Base-by-base conservation (phyloP, 139 green algal species). In the Gonium pectorale region DNA sequence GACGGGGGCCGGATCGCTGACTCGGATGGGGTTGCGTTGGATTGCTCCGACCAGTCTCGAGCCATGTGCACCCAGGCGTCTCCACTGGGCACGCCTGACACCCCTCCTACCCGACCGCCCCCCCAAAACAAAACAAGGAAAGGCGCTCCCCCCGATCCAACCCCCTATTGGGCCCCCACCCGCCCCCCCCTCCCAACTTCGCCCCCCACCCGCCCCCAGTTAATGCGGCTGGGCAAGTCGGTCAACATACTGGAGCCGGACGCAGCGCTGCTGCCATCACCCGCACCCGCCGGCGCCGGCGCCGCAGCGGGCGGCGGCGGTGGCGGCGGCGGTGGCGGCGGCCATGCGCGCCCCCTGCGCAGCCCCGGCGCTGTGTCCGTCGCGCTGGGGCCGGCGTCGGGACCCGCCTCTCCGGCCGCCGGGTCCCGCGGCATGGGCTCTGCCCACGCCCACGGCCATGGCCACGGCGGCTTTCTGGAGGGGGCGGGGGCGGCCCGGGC, bases 211-310 rank as follows among this genome's bases (percentile, higher is more conserved):
- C 64, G 3, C 33, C 64, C 15, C 5, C 75, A 82, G 75, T 37
- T 82, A 41, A 49, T 82, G 40, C 59, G 59, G 27, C 41, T 82
- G 41, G 78, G 78, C 78, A 84, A 84, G 44, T 43, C 62, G 15
- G 62, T 75, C 44, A 66, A 74, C 78, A 84, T 84, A 44, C 24
- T 84, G 63, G 63, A 75, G 26, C 75, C 75, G 11, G 75, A 82
- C n/a, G 41, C 21, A 2, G 43, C 68, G 8, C 43, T 60, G 24
- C 27, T 77, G 38, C 8, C 8, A 38, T 26, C 8, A 26, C 3
- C 6, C 37, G 9, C 11, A 5, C 31, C 62, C 62, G 1, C 62
- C 1, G 31, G 62, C 5, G 24, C 40, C 62, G 31, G 9, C 62
- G 13, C 59, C 26, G 13, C n/a, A 21, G 31, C 29, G 8, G 9